Conservation (phyloP, 495 filamentous ascomycete species). For the Diplogelasinospora grovesii region DNA sequence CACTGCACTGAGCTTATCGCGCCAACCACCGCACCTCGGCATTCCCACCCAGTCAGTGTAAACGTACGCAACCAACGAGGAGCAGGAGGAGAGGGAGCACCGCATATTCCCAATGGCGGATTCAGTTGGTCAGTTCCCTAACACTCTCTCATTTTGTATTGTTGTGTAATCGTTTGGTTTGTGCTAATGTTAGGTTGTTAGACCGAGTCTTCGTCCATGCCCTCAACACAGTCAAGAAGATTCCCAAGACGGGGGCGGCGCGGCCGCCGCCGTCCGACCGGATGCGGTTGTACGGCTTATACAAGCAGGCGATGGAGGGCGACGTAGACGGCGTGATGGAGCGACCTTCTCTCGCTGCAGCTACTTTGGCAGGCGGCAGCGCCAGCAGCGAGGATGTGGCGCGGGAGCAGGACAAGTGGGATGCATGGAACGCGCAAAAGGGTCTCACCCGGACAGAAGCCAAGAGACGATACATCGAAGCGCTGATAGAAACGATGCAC, state of each 20-base stretch:
- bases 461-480: conserved; percentile 87
- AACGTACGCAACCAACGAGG: background rate
- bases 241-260: conserved; percentile 83
- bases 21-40: too few species aligned
- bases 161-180: too few species aligned
- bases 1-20: too few species aligned
- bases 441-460: conserved; percentile 82
- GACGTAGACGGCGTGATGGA: conserved; percentile 92
- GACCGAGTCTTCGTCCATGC: conserved; percentile 98
- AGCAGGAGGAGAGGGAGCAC: background rate
- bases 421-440: conserved; percentile 85
- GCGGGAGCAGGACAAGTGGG: conserved; percentile 62
- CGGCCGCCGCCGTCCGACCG: conserved; percentile 81
- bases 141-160: background rate
- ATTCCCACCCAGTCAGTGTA: too few species aligned
- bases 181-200: too few species aligned
- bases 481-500: conserved; percentile 95
- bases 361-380: conserved; percentile 3
- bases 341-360: conserved; percentile 55
- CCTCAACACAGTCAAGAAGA: conserved; percentile 95
- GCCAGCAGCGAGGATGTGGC: conserved; percentile 38
- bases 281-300: conserved; percentile 89
- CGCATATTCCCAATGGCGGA: conserved; percentile 5
- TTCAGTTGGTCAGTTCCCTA: conserved; percentile 4
- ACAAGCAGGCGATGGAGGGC: conserved; percentile 98